phyloP scores from a whole-genome alignment of 1,284 basidiomycete genomes.

The Neolentinus lepideus region DNA sequence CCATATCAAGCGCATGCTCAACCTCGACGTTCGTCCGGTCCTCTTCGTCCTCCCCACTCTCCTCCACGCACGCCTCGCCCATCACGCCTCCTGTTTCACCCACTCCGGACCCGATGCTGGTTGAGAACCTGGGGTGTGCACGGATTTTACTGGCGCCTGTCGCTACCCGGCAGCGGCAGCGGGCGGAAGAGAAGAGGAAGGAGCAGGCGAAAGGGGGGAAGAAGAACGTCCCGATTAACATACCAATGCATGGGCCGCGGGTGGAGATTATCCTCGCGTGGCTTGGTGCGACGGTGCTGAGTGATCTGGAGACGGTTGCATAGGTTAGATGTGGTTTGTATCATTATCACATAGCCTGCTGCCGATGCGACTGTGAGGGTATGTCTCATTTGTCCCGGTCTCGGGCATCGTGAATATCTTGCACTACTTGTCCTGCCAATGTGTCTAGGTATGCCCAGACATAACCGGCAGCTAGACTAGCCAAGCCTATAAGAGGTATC shows the following conservation, averaged over 20 bases:
- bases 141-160: constrained; percentile 68
- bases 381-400: not conserved
- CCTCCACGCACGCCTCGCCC: too few species aligned
- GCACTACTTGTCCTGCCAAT: not conserved
- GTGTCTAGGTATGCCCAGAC: not conserved
- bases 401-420: not conserved
- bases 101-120: constrained; percentile 26
- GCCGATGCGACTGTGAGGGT: not conserved
- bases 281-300: constrained; percentile 70
- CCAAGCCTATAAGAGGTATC: constrained; percentile 19
- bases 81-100: constrained; percentile 13
- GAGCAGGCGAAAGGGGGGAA: constrained; percentile 44
- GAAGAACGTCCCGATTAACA: constrained; percentile 62
- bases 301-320: constrained; percentile 50
- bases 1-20: not conserved
- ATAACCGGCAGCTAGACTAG: not conserved
- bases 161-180: constrained; percentile 45
- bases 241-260: constrained; percentile 74
- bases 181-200: constrained; percentile 38
- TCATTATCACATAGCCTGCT: not conserved
- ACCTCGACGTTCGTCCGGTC: constrained; percentile 1
- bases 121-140: constrained; percentile 49
- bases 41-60: constrained; percentile 12
- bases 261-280: constrained; percentile 79
- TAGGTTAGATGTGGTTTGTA: constrained; percentile 12